Evolutionary conservation across 257 asterid species (phyloP).

Genomic region (Jaltomata sinuosa): DNA sequence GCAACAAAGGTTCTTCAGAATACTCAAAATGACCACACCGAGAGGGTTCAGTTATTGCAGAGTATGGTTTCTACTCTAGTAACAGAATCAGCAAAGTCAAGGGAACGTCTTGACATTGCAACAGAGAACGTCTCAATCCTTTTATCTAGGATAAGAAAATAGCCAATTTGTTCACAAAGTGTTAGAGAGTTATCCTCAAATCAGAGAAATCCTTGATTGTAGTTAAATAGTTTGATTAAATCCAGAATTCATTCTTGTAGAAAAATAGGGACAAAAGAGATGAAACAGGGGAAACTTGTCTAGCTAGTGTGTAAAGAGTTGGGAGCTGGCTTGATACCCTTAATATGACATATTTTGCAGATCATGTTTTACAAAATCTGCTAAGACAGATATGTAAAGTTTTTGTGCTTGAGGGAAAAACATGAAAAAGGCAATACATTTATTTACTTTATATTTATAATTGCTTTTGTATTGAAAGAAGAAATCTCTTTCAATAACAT

Average conservation of each 20-base stretch:
- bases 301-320: neutral
- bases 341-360: neutral
- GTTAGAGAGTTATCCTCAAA: constrained; percentile 38
- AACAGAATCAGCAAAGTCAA: constrained; percentile 66
- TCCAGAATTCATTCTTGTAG: constrained; percentile 9
- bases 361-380: neutral
- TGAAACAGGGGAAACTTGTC: neutral
- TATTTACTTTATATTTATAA: neutral
- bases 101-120: constrained; percentile 71
- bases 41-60: constrained; percentile 67
- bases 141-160: constrained; percentile 60
- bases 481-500: neutral
- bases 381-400: neutral
- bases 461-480: neutral
- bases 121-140: constrained; percentile 66
- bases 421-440: neutral
- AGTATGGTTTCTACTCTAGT: constrained; percentile 66
- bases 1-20: constrained; percentile 30
- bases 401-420: neutral
- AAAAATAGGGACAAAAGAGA: neutral
- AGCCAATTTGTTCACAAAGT: constrained; percentile 43
- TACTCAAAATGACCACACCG: constrained; percentile 42
- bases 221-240: neutral
- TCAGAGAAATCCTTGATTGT: constrained; percentile 28
- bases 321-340: neutral